These are phyloP conservation scores for Paracoccidioides lutzii DNA, from an alignment of 2,329 filamentous ascomycete species.

Conservation along the genomic window DNA sequence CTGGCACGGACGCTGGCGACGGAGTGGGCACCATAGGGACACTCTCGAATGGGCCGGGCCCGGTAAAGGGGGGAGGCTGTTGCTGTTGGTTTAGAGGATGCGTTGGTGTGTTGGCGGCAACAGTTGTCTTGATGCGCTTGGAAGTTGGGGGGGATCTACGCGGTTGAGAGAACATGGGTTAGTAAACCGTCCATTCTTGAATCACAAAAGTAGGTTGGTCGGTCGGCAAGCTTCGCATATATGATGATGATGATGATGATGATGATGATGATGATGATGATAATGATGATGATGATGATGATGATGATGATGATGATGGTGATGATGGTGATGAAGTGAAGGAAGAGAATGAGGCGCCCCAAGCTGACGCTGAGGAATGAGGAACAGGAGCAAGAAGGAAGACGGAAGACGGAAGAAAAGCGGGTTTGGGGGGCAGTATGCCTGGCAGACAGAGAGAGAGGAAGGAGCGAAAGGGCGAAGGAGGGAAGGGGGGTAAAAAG, in stretches of 20 bases:
- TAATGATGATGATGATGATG: too few relatives aligned
- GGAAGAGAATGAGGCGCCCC: slow-evolving; percentile 2
- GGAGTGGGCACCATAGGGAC: slow-evolving; percentile 27
- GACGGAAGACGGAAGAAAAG: slow-evolving; percentile 8
- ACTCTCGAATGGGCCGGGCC: slow-evolving; percentile 22
- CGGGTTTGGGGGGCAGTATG: slow-evolving; percentile 9
- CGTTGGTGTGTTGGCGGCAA: slow-evolving; percentile 21
- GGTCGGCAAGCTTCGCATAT: background rate
- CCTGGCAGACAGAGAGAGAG: slow-evolving; percentile 6
- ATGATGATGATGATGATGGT: too few relatives aligned
- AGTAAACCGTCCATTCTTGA: slow-evolving; percentile 8
- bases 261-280: too few relatives aligned
- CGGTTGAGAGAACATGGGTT: slow-evolving; percentile 5
- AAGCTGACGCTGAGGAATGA: slow-evolving; percentile 4
- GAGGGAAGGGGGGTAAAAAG: slow-evolving; percentile 6
- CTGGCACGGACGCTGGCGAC: slow-evolving; percentile 11
- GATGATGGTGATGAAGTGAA: background rate
- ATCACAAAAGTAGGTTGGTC: slow-evolving; percentile 1
- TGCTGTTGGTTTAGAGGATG: slow-evolving; percentile 28
- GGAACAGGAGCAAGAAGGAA: slow-evolving; percentile 5
- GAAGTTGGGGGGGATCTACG: slow-evolving; percentile 29
- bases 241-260: too few relatives aligned
- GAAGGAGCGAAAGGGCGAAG: slow-evolving; percentile 4
- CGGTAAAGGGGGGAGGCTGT: slow-evolving; percentile 18
- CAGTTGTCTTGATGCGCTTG: slow-evolving; percentile 31